Conservation (phyloP, 176 grass and related monocot genomes). For the Rhipidocladum racemiflorum region DNA sequence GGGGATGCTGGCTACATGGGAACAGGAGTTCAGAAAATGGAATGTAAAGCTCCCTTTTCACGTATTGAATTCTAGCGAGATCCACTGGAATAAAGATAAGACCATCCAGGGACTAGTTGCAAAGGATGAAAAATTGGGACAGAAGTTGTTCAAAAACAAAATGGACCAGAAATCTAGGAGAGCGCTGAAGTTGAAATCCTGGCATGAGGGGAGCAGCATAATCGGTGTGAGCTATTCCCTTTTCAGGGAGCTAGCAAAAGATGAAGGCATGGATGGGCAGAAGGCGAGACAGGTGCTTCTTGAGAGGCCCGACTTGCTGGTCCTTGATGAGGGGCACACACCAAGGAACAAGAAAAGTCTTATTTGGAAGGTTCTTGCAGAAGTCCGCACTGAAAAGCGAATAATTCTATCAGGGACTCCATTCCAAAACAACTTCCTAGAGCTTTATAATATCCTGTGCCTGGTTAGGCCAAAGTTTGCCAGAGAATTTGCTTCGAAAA, state of each 20-base stretch:
- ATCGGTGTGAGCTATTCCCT: constrained; percentile 77
- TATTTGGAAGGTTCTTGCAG: constrained; percentile 56
- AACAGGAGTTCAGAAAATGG: constrained; percentile 77
- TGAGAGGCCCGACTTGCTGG: constrained; percentile 52
- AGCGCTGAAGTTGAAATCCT: constrained; percentile 56
- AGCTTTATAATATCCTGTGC: constrained; percentile 60
- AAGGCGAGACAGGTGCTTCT: constrained; percentile 45
- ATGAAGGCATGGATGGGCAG: constrained; percentile 12
- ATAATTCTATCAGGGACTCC: constrained; percentile 81
- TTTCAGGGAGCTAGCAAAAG: constrained; percentile 46
- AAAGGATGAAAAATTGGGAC: constrained; percentile 23
- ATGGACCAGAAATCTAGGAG: constrained; percentile 28
- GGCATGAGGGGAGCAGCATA: constrained; percentile 58
- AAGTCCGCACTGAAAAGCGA: constrained; percentile 54
- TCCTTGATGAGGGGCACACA: constrained; percentile 88
- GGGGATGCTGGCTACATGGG: constrained; percentile 64
- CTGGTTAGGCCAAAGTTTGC: constrained; percentile 72
- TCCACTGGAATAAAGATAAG: constrained; percentile 47
- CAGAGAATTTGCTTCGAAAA: constrained; percentile 31
- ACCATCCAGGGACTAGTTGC: constrained; percentile 12
- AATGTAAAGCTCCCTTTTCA: constrained; percentile 64
- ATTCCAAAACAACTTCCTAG: constrained; percentile 80
- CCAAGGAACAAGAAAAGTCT: constrained; percentile 56
- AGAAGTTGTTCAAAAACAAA: constrained; percentile 11
- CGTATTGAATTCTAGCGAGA: constrained; percentile 54